Percentiles rank a stretch among this genome's conserved stretches.
phyloP scores from a whole-genome alignment of 208 protist species.

The Porcisia hertigi region DNA sequence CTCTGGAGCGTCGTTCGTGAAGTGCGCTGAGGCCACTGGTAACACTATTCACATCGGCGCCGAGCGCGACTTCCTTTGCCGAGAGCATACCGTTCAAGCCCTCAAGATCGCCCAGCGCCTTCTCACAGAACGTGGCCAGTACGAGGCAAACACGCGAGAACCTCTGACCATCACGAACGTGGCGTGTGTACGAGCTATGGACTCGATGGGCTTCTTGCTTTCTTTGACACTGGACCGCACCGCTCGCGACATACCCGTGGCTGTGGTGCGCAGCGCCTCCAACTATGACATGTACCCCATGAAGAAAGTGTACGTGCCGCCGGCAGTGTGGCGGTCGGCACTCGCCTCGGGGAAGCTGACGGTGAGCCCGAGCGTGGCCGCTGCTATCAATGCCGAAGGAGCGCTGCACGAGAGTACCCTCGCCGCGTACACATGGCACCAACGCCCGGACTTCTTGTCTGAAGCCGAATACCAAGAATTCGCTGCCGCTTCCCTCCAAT shows the following conservation, averaged over 20 bases:
- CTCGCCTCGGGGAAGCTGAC: constrained; percentile 12
- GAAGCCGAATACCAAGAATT: constrained; percentile 44
- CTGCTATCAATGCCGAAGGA: not conserved
- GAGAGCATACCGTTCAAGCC: constrained; percentile 49
- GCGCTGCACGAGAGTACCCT: not conserved
- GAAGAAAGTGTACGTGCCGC: constrained; percentile 40
- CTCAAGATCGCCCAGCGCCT: constrained; percentile 23
- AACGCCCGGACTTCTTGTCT: constrained; percentile 42
- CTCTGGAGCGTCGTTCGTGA: constrained; percentile 37
- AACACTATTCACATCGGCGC: constrained; percentile 56
- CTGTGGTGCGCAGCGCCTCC: constrained; percentile 52
- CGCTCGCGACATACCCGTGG: constrained; percentile 35
- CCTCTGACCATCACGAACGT: constrained; percentile 36
- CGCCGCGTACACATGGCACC: constrained; percentile 51
- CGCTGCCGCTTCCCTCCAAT: constrained; percentile 46
- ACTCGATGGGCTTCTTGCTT: constrained; percentile 51
- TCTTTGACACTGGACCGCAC: constrained; percentile 14
- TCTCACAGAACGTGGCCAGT: not conserved
- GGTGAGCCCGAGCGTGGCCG: constrained; percentile 22
- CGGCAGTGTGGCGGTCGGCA: constrained; percentile 24
- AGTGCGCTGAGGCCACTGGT: constrained; percentile 54
- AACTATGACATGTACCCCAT: constrained; percentile 66
- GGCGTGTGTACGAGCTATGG: constrained; percentile 68
- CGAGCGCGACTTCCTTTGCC: constrained; percentile 60
- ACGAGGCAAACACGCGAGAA: constrained; percentile 8